A percentile compares a stretch with the other conserved stretches of the same genome.
Conservation (phyloP, 2,329 filamentous ascomycete species). For the Exophiala bonariae region DNA sequence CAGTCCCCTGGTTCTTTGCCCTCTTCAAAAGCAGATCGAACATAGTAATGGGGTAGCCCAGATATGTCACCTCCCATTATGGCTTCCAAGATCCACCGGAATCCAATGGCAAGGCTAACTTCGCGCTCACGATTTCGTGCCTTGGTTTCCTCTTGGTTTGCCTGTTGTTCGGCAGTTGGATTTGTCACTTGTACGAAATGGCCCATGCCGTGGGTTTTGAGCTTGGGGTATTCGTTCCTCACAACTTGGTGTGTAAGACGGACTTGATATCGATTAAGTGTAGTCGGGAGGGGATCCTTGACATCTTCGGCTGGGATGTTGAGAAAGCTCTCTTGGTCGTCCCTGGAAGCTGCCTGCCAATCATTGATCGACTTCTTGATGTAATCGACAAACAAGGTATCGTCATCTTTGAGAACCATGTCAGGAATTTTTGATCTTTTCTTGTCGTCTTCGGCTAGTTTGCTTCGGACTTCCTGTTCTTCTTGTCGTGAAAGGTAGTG, state of each 20-base stretch:
- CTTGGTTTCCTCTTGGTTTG: slow-evolving; percentile 30
- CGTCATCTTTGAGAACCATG: slow-evolving; percentile 55
- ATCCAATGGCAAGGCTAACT: slow-evolving; percentile 40
- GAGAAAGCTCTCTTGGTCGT: slow-evolving; percentile 38
- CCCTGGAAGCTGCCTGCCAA: slow-evolving; percentile 44
- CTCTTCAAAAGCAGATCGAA: slow-evolving; percentile 29
- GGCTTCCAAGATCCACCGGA: slow-evolving; percentile 50
- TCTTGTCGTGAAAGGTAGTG: slow-evolving; percentile 64
- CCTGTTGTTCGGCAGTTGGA: slow-evolving; percentile 36
- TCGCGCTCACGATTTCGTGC: slow-evolving; percentile 31
- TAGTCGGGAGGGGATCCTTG: slow-evolving; percentile 27
- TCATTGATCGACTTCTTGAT: slow-evolving; percentile 37
- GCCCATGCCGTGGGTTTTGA: slow-evolving; percentile 39
- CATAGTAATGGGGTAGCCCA: slow-evolving; percentile 35
- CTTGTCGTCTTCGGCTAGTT: slow-evolving; percentile 43
- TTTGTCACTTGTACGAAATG: slow-evolving; percentile 43
- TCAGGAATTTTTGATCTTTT: slow-evolving; percentile 34
- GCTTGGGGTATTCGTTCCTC: slow-evolving; percentile 55
- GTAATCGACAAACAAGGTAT: slow-evolving; percentile 49
- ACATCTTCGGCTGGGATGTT: slow-evolving; percentile 43
- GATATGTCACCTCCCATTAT: slow-evolving; percentile 43
- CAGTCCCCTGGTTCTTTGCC: slow-evolving; percentile 26
- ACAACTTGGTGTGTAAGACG: slow-evolving; percentile 66
- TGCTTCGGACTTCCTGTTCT: slow-evolving; percentile 48
- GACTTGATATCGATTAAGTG: slow-evolving; percentile 61